Percentiles rank a stretch among this genome's conserved stretches.
Conservation (phyloP, 306 rosid genomes). For the Hippophae rhamnoides region DNA sequence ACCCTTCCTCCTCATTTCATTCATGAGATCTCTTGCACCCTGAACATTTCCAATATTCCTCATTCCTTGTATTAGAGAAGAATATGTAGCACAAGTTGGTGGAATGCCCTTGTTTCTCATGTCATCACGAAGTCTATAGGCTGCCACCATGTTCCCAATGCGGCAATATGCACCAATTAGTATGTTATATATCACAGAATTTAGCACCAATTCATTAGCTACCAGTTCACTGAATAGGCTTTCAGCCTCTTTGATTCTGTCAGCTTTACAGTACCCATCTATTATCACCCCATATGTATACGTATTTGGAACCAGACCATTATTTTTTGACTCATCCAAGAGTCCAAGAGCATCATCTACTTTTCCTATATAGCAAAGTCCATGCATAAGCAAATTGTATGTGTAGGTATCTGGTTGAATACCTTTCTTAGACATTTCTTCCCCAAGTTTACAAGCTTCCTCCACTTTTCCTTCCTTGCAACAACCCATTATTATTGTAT, state of each 20-base stretch:
- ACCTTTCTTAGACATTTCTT: constrained; percentile 43
- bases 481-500: constrained; percentile 57
- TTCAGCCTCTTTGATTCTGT: constrained; percentile 44
- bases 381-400: constrained; percentile 51
- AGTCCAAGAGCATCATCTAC: constrained; percentile 40
- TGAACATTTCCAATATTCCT: constrained; percentile 45
- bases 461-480: constrained; percentile 43
- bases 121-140: constrained; percentile 39
- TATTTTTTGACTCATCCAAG: constrained; percentile 39
- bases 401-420: constrained; percentile 53
- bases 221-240: constrained; percentile 41
- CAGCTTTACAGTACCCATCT: constrained; percentile 51
- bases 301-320: constrained; percentile 46
- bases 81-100: constrained; percentile 45
- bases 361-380: constrained; percentile 46
- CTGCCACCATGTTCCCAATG: constrained; percentile 38
- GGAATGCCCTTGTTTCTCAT: constrained; percentile 49
- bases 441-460: constrained; percentile 43
- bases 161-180: constrained; percentile 46
- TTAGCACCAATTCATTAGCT: constrained; percentile 40
- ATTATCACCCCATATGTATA: constrained; percentile 56
- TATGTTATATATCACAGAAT: constrained; percentile 48
- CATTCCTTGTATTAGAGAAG: constrained; percentile 69
- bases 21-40: constrained; percentile 42
- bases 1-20: constrained; percentile 51